Base-by-base conservation (phyloP, 2,329 filamentous ascomycete genomes). In the Diaporthe sp. region DNA sequence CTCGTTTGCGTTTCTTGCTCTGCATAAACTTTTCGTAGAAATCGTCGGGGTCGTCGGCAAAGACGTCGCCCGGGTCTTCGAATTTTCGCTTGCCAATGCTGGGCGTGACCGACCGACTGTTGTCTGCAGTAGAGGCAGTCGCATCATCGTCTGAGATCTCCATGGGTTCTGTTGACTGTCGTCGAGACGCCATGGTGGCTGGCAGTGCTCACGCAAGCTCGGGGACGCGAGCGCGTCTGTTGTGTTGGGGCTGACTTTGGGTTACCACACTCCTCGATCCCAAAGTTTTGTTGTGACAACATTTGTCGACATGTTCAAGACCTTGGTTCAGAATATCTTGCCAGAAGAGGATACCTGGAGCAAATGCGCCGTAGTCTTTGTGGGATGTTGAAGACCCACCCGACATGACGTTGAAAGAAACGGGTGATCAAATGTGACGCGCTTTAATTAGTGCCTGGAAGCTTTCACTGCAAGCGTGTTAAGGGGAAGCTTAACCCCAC, bases 21-120 rank as follows among this genome's bases (percentile, higher is more conserved):
- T 75, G 62, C 25, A 69, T 44, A 12, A 92, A 92, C n/a, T 88
- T 87, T 55, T 90, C 85, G 77, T 94, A 94, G 10, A 88, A 87
- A 31, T 88, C 87, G 37, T 90, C 89, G 1, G 91, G 91, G 49
- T 93, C 90, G 74, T 92, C 91, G 17, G 73, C 75, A 59, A 74
- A 77, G 49, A 73, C 28, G 28, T 73, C 75, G 31, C 72, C 69
- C 17, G 55, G 28, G 17, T 77, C 75, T 34, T 77, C 57, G 22
- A 19, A 59, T 19, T 75, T 73, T 9, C 62, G 73, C 17, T 73
- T 77, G 28, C 73, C 25, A 46, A 31, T 19, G 28, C n/a, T n/a
- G 12, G 65, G 46, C 5, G 42, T 31, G 15, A 49, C 37, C 4
- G 31, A 39, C 25, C 57, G 44, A n/a, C 49, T 44, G 22, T 75